Percentiles rank a stretch among this genome's conserved stretches.
Evolutionary conservation across 345 rosid genomes (phyloP).

Genomic region (Euphorbia pulcherrima): DNA sequence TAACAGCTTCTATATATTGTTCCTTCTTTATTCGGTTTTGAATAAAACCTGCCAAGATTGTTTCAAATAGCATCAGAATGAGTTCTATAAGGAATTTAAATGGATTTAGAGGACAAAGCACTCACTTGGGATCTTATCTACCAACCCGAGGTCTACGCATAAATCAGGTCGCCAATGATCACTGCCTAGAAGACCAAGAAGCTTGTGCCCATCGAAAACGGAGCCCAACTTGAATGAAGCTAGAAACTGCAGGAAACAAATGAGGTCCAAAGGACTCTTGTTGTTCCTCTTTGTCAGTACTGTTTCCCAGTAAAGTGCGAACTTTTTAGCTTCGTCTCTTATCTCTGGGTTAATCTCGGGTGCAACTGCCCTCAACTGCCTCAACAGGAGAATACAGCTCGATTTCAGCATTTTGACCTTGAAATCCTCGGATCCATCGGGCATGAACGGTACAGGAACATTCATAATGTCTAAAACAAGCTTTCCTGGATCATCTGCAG

Average conservation of each 20-base stretch:
- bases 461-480: slow-evolving; percentile 12
- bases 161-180: slow-evolving; percentile 8
- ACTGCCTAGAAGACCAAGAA: slow-evolving; percentile 9
- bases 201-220: not conserved
- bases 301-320: slow-evolving; percentile 6
- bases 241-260: slow-evolving; percentile 7
- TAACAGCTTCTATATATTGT: slow-evolving; percentile 29
- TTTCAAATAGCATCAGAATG: not conserved
- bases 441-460: not conserved
- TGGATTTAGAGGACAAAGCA: slow-evolving; percentile 3
- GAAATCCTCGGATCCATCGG: not conserved
- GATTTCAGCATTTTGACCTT: not conserved
- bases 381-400: not conserved
- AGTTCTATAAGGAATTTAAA: too few species aligned
- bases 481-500: slow-evolving; percentile 7
- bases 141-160: not conserved
- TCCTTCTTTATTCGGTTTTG: slow-evolving; percentile 28
- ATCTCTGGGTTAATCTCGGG: slow-evolving; percentile 6
- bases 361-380: not conserved
- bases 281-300: not conserved
- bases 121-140: slow-evolving; percentile 12
- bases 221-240: slow-evolving; percentile 4
- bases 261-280: not conserved
- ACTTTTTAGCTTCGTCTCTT: not conserved
- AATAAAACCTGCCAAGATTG: slow-evolving; percentile 15